Evolutionary conservation across 2,329 filamentous ascomycete genomes (phyloP), one percentile per base, ranked within the genome.

Genomic region (Tolypocladium sp.): DNA sequence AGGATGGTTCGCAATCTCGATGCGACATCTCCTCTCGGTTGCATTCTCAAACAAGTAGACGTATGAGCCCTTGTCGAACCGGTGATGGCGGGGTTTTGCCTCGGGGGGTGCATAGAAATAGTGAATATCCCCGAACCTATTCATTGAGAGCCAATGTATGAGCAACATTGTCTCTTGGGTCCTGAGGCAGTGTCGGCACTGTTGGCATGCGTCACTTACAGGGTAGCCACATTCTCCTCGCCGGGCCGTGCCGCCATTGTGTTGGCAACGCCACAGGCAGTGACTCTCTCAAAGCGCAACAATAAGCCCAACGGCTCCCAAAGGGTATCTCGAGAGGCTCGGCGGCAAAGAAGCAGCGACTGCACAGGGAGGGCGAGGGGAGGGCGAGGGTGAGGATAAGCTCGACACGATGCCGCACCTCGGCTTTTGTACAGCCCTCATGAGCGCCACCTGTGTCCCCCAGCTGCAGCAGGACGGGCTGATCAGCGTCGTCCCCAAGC

Each of bases 11-110:
- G 89, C 89, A 62, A 92, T 78, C 73, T 92, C 90, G 63, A 92
- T 76, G 64, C 89, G 86, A 63, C 87, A 87, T 61, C 84, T 81
- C 62, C 84, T 80, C 65, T 87, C 82, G 61, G 77, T 78, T 15
- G 88, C 82, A 69, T 90, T 88, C 71, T 92, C 87, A 70, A 91
- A 92, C 7, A 92, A 77, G 69, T 92, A 92, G 59, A 92, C 82
- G 70, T 92, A 92, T 9, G 88, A 92, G 54, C 86, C 83, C 71
- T 89, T 89, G 72, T 91, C 87, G 71, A 93, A 92, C 57, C 89
- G 85, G 72, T 92, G 88, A 71, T 92, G 90, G n/a, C 81, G 84
- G 37, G 89, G 89, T 59, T 81, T 85, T 59, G 81, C 78, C 7
- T 80, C 79, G 2, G 87, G 85, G n/a, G 85, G 81, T 33, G 82